Conservation (phyloP, 202 grass and related monocot species). For the Brachypodium distachyon region DNA sequence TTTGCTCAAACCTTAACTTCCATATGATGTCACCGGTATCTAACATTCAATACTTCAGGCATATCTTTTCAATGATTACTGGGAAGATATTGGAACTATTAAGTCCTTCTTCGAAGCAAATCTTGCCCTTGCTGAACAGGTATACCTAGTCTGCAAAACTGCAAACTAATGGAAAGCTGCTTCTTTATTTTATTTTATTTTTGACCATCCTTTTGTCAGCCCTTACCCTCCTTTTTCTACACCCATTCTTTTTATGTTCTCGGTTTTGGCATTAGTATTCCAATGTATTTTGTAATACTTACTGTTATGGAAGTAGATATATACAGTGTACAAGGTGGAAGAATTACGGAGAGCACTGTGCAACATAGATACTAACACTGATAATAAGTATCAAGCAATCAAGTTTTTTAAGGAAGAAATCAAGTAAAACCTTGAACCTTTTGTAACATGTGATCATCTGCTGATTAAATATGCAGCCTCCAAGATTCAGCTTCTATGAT, state of each 20-base stretch:
- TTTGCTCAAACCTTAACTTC: neutral
- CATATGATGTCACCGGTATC: neutral
- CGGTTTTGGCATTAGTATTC: neutral
- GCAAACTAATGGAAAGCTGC: neutral
- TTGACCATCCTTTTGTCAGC: neutral
- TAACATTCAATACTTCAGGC: conserved; percentile 46
- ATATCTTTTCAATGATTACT: conserved; percentile 95
- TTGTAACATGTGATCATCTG: conserved; percentile 2
- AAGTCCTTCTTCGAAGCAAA: conserved; percentile 97
- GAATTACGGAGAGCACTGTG: neutral
- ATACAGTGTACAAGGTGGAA: neutral
- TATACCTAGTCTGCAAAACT: conserved; percentile 24
- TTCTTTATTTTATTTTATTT: neutral
- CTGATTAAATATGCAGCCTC: conserved; percentile 41
- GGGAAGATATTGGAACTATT: conserved; percentile 98
- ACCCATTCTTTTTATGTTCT: neutral
- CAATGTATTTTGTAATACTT: neutral
- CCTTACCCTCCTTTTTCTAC: neutral
- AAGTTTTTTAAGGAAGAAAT: neutral
- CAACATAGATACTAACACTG: neutral
- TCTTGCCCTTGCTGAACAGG: conserved; percentile 75
- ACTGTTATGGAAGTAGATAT: neutral
- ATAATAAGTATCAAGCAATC: neutral
- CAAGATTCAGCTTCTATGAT: conserved; percentile 91
- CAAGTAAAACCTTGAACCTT: neutral